Base-by-base conservation (phyloP, 148 eudicot species). In the Vaccinium corymbosum region DNA sequence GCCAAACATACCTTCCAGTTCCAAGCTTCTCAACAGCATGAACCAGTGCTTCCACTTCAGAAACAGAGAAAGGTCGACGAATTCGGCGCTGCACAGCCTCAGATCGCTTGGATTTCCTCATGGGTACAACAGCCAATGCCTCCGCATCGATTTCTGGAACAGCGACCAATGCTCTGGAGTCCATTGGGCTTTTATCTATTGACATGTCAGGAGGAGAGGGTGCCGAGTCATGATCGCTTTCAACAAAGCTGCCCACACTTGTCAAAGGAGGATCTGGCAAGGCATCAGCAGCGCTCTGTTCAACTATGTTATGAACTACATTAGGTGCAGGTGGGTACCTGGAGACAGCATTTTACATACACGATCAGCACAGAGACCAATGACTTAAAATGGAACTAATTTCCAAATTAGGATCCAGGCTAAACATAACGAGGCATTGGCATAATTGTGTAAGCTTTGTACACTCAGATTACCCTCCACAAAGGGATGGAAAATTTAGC, bases 1-100 rank as follows among this genome's bases (percentile, higher is more conserved):
- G 64, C 64, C 17, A 27, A 32, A 20, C 82, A 72, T 75, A 97
- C 99, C 99, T 97, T 90, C 99, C 99, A 55, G 99, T 97, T 83
- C 99, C 99, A 35, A 97, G 93, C 91, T 97, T 92, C 93, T 95
- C 99, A 85, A 97, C 99, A 50, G 97, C 99, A 82, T 94, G 94
- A 79, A 97, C 98, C 51, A 97, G 88, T 50, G 98, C 95, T 89
- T 97, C 99, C 82, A 97, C 99, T 90, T 97, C 98, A 62, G 90
- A 77, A 71, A 97, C 98, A 88, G 99, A 92, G 88, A 97, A 97
- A 48, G 99, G 99, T 89, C 98, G 85, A 80, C 99, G 99, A 76
- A 97, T 97, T 74, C 99, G 88, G 84, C 98, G 98, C 76, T 94
- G 99, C 27, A 89, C 94, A 78, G 90, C 86, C 79, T 94, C 99